These are phyloP conservation scores for Stereum hirsutum DNA, from an alignment of 1,284 basidiomycete genomes.

Conservation along the genomic window DNA sequence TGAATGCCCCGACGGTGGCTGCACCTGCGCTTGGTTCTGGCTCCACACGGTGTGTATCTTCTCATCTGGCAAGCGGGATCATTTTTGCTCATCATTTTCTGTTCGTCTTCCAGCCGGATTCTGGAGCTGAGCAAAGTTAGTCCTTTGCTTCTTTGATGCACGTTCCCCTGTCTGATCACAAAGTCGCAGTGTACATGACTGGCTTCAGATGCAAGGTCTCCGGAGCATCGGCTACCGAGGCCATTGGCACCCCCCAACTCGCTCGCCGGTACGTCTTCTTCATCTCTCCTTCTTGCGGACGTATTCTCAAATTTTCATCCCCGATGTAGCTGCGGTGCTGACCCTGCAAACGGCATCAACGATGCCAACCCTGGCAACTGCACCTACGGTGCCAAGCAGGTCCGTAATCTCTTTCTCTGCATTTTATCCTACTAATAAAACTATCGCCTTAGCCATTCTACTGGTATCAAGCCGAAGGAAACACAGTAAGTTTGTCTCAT, in stretches of 20 bases:
- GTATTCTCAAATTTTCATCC: constrained; percentile 22
- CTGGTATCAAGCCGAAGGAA: constrained; percentile 52
- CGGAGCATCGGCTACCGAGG: constrained; percentile 38
- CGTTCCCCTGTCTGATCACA: neutral
- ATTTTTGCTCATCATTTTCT: neutral
- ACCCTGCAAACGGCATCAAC: constrained; percentile 29
- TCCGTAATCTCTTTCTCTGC: no score
- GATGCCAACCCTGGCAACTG: constrained; percentile 34
- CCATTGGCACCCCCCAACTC: constrained; percentile 41
- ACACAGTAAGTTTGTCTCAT: constrained; percentile 33
- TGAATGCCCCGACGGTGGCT: constrained; percentile 53
- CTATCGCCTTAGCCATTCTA: no score
- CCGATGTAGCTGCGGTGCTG: constrained; percentile 52
- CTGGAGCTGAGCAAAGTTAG: constrained; percentile 38
- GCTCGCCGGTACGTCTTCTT: constrained; percentile 44
- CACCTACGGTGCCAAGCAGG: constrained; percentile 57
- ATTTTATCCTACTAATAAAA: no score
- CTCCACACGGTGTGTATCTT: constrained; percentile 45
- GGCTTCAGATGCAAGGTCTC: constrained; percentile 67
- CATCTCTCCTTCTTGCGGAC: neutral
- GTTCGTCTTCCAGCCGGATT: constrained; percentile 21
- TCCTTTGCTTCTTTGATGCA: neutral
- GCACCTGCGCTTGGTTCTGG: constrained; percentile 71
- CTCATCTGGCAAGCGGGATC: neutral
- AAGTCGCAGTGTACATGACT: constrained; percentile 53